Evolutionary conservation across 2,329 filamentous ascomycete genomes (phyloP).

Genomic region (Aplosporella prunicola): DNA sequence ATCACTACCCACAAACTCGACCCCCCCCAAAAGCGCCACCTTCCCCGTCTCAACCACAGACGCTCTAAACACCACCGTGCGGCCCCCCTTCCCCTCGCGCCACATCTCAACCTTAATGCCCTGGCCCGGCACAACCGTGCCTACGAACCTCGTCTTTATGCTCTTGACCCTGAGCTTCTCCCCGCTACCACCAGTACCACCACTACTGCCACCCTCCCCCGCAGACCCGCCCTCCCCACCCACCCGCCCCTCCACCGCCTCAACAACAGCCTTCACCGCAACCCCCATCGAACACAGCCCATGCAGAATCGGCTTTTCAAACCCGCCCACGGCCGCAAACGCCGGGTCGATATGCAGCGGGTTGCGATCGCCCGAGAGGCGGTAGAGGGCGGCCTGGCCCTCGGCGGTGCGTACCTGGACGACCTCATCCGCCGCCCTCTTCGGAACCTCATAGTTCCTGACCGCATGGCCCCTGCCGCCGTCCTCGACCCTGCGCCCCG

Average conservation of each 20-base stretch:
- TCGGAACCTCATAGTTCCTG: conserved; percentile 67
- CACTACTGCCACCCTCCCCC: no score
- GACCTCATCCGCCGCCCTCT: conserved; percentile 67
- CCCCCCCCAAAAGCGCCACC: conserved; percentile 71
- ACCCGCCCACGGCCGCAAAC: conserved; percentile 91
- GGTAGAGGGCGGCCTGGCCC: conserved; percentile 89
- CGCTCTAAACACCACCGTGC: conserved; percentile 72
- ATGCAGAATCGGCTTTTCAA: conserved; percentile 89
- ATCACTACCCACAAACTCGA: conserved; percentile 70
- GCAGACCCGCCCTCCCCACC: no score
- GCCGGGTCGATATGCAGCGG: conserved; percentile 91
- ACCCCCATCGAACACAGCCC: conserved; percentile 95
- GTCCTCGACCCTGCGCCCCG: no score
- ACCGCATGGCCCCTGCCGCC: conserved; percentile 78
- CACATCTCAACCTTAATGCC: conserved; percentile 90
- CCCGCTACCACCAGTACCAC: conserved; percentile 25
- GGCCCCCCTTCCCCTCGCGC: conserved; percentile 54
- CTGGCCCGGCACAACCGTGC: conserved; percentile 77
- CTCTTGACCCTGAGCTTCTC: no score
- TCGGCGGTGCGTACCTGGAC: conserved; percentile 79
- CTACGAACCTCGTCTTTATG: conserved; percentile 86
- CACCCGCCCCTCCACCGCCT: no score
- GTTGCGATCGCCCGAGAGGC: conserved; percentile 89
- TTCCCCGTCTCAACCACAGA: conserved; percentile 91
- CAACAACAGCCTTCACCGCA: conserved; percentile 69